Evolutionary conservation across 805 yeast genomes (phyloP).

Genomic region (Candida ascalaphidarum): DNA sequence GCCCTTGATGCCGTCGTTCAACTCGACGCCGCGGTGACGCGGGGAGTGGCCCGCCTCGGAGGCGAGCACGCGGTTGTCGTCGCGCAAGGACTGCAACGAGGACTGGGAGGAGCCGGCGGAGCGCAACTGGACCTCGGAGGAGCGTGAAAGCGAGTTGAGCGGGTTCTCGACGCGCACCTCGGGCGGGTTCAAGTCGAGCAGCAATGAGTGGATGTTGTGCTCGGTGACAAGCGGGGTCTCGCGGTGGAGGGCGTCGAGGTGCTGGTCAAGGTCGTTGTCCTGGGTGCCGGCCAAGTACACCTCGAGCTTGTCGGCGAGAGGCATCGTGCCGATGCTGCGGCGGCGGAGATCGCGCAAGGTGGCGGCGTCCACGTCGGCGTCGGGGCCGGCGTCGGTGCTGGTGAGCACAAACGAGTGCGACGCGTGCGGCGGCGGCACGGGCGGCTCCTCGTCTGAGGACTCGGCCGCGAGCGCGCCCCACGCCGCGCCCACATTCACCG

Average conservation of each 20-base stretch:
- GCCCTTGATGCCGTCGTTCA: slow-evolving; percentile 37
- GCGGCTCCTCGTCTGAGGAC: too few species aligned
- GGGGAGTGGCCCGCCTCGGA: slow-evolving; percentile 5
- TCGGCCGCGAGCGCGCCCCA: too few species aligned
- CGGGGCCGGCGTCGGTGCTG: background rate
- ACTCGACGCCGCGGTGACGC: slow-evolving; percentile 16
- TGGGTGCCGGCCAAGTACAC: slow-evolving; percentile 22
- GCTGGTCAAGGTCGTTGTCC: slow-evolving; percentile 22
- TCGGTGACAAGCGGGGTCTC: slow-evolving; percentile 18
- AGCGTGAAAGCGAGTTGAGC: slow-evolving; percentile 18
- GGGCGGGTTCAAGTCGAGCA: slow-evolving; percentile 18
- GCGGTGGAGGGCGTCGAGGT: slow-evolving; percentile 20
- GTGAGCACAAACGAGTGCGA: too few species aligned
- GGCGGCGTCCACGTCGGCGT: slow-evolving; percentile 7
- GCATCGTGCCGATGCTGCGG: slow-evolving; percentile 18
- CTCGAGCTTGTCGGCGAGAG: slow-evolving; percentile 38
- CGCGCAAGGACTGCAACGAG: slow-evolving; percentile 26
- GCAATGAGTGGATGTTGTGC: slow-evolving; percentile 26
- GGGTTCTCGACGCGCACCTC: slow-evolving; percentile 19
- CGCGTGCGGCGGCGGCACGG: background rate
- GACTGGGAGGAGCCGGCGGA: slow-evolving; percentile 33
- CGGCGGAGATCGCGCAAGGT: slow-evolving; percentile 13
- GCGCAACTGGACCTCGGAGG: slow-evolving; percentile 14
- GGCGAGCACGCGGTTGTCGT: slow-evolving; percentile 17
- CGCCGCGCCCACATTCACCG: too few species aligned